These are phyloP conservation scores for Pseudocercospora musae DNA, from an alignment of 2,329 filamentous ascomycete species.

Conservation along the genomic window DNA sequence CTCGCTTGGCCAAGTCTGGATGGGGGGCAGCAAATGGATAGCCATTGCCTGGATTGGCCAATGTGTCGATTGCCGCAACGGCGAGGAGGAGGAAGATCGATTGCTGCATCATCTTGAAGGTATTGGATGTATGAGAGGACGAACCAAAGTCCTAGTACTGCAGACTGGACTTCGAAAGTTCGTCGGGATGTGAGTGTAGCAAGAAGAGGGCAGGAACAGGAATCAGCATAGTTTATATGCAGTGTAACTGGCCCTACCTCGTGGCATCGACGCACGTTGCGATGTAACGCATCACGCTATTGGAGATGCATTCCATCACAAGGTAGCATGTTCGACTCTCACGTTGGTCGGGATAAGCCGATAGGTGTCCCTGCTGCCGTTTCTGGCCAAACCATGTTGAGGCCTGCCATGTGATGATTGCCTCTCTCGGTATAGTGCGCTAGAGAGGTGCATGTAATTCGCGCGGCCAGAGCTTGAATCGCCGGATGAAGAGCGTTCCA, in stretches of 20 bases:
- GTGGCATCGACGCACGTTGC: neutral
- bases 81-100: neutral
- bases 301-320: neutral
- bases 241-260: neutral
- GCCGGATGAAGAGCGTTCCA: neutral
- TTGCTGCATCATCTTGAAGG: neutral
- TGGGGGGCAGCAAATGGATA: neutral
- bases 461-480: neutral
- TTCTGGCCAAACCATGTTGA: neutral
- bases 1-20: neutral
- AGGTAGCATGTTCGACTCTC: neutral
- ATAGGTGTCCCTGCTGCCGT: neutral
- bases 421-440: neutral
- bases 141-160: neutral
- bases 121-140: neutral
- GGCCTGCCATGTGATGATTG: neutral
- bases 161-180: neutral
- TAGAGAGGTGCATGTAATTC: neutral
- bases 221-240: neutral
- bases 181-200: neutral
- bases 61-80: neutral
- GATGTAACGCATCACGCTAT: neutral
- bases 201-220: neutral
- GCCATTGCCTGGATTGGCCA: neutral
- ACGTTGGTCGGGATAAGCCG: neutral